Evolutionary conservation across 1,284 basidiomycete genomes (phyloP), one percentile per base, ranked within the genome.

Genomic region (Earliella scabrosa): DNA sequence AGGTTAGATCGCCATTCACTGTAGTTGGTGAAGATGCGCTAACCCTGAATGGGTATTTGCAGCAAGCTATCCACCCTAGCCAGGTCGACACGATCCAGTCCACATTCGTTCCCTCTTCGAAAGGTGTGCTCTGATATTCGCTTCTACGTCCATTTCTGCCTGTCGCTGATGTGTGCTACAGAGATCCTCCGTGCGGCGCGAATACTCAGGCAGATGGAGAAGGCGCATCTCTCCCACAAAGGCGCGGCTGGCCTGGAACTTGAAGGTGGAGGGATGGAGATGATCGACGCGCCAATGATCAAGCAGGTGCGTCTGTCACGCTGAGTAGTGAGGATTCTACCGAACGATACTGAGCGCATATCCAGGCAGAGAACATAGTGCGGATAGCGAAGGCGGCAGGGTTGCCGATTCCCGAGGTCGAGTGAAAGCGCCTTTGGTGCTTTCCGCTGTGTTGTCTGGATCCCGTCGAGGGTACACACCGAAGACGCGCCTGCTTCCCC

Each of bases 11-110:
- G 14, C n/a, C 34, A 4, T 18, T n/a, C 8, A 34, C 9, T 31
- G 10, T n/a, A 16, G 41, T 57, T 38, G 58, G 48, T 9, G 27
- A 27, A 36, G 7, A 18, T 34, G 18, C 39, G 26, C 39, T 26
- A 6, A 21, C 13, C 43, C 13, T 31, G 14, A 11, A 21, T 50
- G n/a, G n/a, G 32, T 31, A 14, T 14, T 16, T 14, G 18, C 65
- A 95, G 90, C 95, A 97, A 92, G 94, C 92, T 1, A 97, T 98
- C 49, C 96, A 98, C 73, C 95, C 96, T 0, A 77, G 77, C 13
- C 96, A 98, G 72, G 85, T 97, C 3, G 82, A 84, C 21, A 77
- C 82, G 5, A 94, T 97, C 36, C 92, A 95, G 63, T 73, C 80
- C 4, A 88, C 87, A 0, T 98, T 92, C 70, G 83, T 92, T 0